A percentile compares a stretch with the other conserved stretches of the same genome.
Conservation (phyloP, 805 yeast species). For the Zygoascus biomembranicola region DNA sequence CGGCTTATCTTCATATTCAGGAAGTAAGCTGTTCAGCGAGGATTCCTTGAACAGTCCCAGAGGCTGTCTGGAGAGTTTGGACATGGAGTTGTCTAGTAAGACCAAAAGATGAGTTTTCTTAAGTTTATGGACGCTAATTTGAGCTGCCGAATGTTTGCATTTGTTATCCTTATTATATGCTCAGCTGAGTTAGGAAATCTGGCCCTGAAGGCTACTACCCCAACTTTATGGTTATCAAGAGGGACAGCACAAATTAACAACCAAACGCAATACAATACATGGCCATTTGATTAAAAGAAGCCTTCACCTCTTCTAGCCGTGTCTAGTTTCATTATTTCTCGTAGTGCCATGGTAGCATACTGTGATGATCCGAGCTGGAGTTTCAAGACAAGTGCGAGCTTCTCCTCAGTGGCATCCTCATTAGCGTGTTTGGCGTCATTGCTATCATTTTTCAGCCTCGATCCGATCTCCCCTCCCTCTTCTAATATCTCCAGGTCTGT, state of each 20-base stretch:
- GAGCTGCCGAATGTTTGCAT: no score
- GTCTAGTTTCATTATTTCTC: conserved; percentile 68
- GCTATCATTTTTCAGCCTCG: conserved; percentile 1
- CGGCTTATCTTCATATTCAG: not conserved
- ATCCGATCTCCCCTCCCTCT: conserved; percentile 13
- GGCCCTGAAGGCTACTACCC: no score
- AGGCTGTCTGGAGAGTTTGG: not conserved
- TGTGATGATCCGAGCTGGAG: conserved; percentile 78
- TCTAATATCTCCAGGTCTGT: conserved; percentile 64
- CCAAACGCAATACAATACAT: not conserved
- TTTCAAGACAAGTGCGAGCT: conserved; percentile 63
- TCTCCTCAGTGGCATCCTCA: conserved; percentile 32
- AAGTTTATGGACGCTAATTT: no score
- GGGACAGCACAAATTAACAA: no score
- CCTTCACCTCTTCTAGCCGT: conserved; percentile 23
- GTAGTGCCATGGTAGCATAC: conserved; percentile 95
- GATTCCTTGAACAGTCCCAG: not conserved
- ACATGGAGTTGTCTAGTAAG: not conserved
- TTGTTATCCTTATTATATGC: no score
- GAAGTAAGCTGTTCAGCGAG: not conserved
- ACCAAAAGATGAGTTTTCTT: no score
- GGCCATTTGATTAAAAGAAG: not conserved
- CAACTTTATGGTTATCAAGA: no score
- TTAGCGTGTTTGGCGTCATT: conserved; percentile 1
- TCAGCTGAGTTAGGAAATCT: no score